Evolutionary conservation across 2,329 filamentous ascomycete genomes (phyloP).

Genomic region (Botryotinia globosa): DNA sequence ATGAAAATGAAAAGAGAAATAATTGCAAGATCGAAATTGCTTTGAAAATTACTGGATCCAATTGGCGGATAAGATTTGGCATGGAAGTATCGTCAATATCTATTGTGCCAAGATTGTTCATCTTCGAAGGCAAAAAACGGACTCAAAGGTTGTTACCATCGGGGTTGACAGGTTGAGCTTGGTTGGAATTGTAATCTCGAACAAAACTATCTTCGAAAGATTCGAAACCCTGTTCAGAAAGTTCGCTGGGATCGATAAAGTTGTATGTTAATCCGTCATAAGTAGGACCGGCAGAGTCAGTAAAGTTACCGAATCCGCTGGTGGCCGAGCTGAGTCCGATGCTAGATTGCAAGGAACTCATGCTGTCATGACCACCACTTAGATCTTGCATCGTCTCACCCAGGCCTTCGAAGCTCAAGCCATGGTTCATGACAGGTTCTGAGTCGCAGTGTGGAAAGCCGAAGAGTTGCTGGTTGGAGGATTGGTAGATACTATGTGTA

Average conservation of each 20-base stretch:
- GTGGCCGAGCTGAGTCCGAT: neutral
- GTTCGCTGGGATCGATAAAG: neutral
- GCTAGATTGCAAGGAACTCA: neutral
- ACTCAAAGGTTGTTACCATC: neutral
- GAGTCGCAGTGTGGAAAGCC: neutral
- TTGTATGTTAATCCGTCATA: neutral
- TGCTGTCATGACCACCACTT: neutral
- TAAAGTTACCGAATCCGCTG: neutral
- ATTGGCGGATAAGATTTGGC: neutral
- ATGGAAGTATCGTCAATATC: neutral
- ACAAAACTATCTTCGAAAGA: neutral
- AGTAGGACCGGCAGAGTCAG: no score
- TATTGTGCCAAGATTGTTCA: neutral
- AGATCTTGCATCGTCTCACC: neutral
- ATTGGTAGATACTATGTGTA: neutral
- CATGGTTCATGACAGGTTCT: neutral
- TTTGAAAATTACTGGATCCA: neutral
- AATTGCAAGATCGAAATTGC: neutral
- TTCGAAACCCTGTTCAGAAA: neutral
- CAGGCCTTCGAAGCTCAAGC: neutral
- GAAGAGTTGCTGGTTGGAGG: neutral
- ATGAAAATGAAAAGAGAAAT: conserved; percentile 23
- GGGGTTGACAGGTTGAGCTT: neutral
- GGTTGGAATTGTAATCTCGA: neutral
- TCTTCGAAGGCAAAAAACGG: neutral